Base-by-base conservation (phyloP, 768 basidiomycete species). In the Dictyophora rubrovolvata region DNA sequence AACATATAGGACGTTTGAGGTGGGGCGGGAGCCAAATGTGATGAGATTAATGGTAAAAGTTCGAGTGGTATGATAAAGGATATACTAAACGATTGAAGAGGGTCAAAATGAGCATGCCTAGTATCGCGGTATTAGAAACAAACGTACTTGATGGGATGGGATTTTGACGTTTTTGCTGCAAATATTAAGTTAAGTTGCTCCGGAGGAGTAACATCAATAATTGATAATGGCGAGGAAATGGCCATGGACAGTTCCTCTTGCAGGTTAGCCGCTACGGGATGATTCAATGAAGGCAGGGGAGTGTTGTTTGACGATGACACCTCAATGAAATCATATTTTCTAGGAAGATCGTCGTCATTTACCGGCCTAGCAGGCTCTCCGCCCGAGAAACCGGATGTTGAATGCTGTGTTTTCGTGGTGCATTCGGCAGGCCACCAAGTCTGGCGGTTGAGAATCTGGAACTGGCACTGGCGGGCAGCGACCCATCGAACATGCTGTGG, bases 111-210 rank as follows among this genome's bases (percentile, higher is more conserved):
- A 35, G 35, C 35, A 37, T 48, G 50, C 34, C 23, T 18, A 54
- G 17, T 18, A 18, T 35, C 17, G 17, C 53, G 18, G 28, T 28
- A 3, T 28, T 28, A 49, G 48, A 35, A 18, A 18, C 54, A n/a
- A 5, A 73, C 80, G 54, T 62, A 89, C 88, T 91, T 89, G 67
- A 94, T 87, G 7, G 91, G 90, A 70, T 92, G 90, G 0, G 86
- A 80, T 21, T 79, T 75, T 1, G 88, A 90, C 0, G 89, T 92
- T 66, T 89, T 92, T 59, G 85, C 59, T 60, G 54, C 64, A 18
- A 50, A 61, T 58, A 34, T 54, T 60, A 34, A 65, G 42, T 55
- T 55, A 17, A 58, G 28, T 46, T 62, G 33, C 46, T 20, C 55
- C 21, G 48, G 64, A 56, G 55, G 53, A 61, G 61, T 35, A n/a